Percentiles rank a stretch among this genome's conserved stretches.
Conservation (phyloP, 306 rosid genomes). For the Trifolium pratense region DNA sequence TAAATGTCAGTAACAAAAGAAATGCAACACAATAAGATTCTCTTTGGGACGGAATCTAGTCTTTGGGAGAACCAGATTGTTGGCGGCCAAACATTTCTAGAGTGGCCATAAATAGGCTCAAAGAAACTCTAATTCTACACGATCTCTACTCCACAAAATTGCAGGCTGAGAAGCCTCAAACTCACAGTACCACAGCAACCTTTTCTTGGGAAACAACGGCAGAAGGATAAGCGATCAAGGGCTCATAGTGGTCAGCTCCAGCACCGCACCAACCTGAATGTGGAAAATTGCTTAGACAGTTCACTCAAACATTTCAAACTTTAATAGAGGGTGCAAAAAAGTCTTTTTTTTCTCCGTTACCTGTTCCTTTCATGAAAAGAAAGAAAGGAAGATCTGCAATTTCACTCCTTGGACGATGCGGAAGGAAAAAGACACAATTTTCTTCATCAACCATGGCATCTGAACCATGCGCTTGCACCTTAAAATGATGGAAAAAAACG, state of each 20-base stretch:
- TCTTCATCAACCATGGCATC: conserved; percentile 99
- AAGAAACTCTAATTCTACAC: conserved; percentile 53
- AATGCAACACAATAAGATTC: conserved; percentile 52
- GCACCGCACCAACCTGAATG: conserved; percentile 98
- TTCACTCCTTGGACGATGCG: conserved; percentile 90
- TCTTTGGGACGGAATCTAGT: conserved; percentile 40
- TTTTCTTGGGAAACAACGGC: conserved; percentile 78
- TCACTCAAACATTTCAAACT: conserved; percentile 20
- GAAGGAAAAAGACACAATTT: conserved; percentile 93
- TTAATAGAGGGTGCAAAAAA: background rate
- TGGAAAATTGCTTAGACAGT: conserved; percentile 27
- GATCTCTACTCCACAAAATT: conserved; percentile 79
- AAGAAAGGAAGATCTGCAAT: conserved; percentile 83
- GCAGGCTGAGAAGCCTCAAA: conserved; percentile 59
- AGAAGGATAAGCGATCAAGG: conserved; percentile 82
- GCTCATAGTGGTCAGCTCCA: conserved; percentile 98
- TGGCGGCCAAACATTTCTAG: conserved; percentile 41
- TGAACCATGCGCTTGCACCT: conserved; percentile 98
- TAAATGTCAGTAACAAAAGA: conserved; percentile 58
- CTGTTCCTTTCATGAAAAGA: conserved; percentile 99
- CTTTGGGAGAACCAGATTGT: conserved; percentile 52
- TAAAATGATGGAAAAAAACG: conserved; percentile 35
- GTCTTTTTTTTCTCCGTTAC: conserved; percentile 45
- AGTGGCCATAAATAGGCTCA: conserved; percentile 43
- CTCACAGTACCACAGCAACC: conserved; percentile 89